Evolutionary conservation across 805 yeast genomes (phyloP), one percentile per base, ranked within the genome.

Genomic region (Pichia occidentalis): DNA sequence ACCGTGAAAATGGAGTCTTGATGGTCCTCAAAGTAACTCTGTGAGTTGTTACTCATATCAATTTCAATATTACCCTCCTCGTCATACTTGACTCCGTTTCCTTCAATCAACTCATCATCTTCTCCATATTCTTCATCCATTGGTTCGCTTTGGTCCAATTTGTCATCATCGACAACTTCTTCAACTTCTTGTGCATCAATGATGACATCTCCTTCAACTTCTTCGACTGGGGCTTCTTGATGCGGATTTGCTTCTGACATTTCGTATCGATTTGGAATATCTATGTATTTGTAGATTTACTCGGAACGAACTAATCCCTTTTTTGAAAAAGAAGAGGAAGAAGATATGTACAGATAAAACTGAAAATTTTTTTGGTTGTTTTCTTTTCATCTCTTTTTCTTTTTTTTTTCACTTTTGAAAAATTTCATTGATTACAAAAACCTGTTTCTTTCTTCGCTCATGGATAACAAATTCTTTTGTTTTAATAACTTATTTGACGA

Each of bases 21-120:
- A 56, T 92, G 99, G 48, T 73, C 71, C 56, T 92, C 98, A 58
- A 92, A 92, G 60, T 85, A 92, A 0, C 85, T 68, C 64, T 80
- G 74, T 7, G 97, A 85, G 62, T 90, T 90, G 63, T 90, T 90
- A 34, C 88, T 70, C 77, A 88, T 65, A 54, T 88, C 97, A 24
- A 90, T 73, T 59, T 84, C 95, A 29, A 85, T 61, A 27, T 69
- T 64, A 35, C 77, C 74, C 32, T 65, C 69, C 36, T 71, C 75
- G 42, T 59, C 65, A 26, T 43, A 37, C 12, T 38, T 34, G 13
- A 37, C 14, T 10, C 40, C 50, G 11, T 29, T 40, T 14, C 42
- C 46, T n/a, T 30, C 37, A 26, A 34, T 13, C 11, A 56, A 71
- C 24, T 63, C 71, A 8, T 59, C 70, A 3, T 60, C 71, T 39